These are phyloP conservation scores for Galeopsis tetrahit DNA, from an alignment of 257 asterid genomes.

Conservation along the genomic window DNA sequence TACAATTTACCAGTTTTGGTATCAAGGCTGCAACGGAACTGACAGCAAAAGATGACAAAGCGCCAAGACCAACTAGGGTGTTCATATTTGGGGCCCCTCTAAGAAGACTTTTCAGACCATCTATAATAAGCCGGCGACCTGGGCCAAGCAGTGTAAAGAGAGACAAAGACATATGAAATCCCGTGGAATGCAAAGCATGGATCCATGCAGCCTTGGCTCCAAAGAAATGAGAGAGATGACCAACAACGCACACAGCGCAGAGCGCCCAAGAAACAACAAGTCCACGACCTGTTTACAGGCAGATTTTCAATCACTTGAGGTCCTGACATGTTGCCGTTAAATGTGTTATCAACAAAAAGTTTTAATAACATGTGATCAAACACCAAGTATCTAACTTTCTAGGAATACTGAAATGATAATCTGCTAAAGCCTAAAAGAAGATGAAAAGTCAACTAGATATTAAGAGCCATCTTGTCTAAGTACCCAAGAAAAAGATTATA, in stretches of 20 bases:
- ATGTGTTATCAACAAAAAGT: conserved; percentile 14
- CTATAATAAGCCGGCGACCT: conserved; percentile 86
- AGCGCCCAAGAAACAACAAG: conserved; percentile 96
- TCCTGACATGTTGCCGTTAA: conserved; percentile 32
- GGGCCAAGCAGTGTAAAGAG: conserved; percentile 91
- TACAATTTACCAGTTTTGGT: conserved; percentile 82
- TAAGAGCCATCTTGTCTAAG: background rate
- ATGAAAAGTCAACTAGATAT: conserved; percentile 1
- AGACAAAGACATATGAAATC: conserved; percentile 87
- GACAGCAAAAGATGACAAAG: conserved; percentile 95
- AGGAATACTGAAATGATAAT: background rate
- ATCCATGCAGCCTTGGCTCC: conserved; percentile 96
- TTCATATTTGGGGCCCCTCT: conserved; percentile 98
- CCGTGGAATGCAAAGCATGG: conserved; percentile 93
- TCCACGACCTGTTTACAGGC: conserved; percentile 80
- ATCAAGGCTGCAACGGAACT: conserved; percentile 89
- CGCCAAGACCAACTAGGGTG: conserved; percentile 99
- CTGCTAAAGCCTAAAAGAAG: background rate
- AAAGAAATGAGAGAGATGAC: conserved; percentile 89
- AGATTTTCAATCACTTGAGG: conserved; percentile 32
- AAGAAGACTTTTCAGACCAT: conserved; percentile 86
- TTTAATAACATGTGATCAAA: conserved; percentile 10
- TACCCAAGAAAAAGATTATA: conserved; percentile 17
- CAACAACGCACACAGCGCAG: conserved; percentile 88
- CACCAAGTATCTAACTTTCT: conserved; percentile 23